Evolutionary conservation across 176 grass and related monocot species (phyloP).

Genomic region (Musa beccarii): DNA sequence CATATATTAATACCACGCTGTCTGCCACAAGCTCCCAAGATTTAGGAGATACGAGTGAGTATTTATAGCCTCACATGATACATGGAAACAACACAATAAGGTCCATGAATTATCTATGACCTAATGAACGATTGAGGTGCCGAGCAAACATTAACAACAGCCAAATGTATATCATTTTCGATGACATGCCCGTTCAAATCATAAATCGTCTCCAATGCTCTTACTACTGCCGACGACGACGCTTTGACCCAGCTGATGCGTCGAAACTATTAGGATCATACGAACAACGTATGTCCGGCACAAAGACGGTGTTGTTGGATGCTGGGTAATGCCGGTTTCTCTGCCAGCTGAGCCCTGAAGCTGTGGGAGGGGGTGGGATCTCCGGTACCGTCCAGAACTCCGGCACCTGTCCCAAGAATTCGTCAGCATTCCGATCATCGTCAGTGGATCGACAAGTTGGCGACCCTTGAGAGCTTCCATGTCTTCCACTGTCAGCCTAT

Average conservation of each 20-base stretch:
- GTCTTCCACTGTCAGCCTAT: constrained; percentile 78
- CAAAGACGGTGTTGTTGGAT: constrained; percentile 38
- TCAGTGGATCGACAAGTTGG: constrained; percentile 35
- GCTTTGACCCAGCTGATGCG: constrained; percentile 22
- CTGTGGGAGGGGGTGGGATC: constrained; percentile 64
- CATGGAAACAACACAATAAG: no score
- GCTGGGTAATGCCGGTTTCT: constrained; percentile 32
- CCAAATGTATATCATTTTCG: not conserved
- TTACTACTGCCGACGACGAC: constrained; percentile 18
- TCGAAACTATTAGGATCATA: constrained; percentile 19
- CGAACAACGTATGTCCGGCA: constrained; percentile 37
- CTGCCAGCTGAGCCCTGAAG: constrained; percentile 56
- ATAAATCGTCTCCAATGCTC: not conserved
- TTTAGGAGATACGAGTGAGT: no score
- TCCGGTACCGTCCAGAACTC: constrained; percentile 47
- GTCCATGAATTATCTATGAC: not conserved
- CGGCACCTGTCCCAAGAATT: constrained; percentile 39
- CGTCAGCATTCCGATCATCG: constrained; percentile 33
- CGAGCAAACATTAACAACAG: not conserved
- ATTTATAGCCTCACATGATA: no score
- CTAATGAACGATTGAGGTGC: not conserved
- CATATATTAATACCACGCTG: no score
- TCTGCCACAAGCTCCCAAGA: no score
- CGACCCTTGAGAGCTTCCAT: constrained; percentile 50
- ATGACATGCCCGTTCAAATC: not conserved